These are phyloP conservation scores for Circinella umbellata DNA, from an alignment of 371 early-diverging fungal species.

Conservation along the genomic window DNA sequence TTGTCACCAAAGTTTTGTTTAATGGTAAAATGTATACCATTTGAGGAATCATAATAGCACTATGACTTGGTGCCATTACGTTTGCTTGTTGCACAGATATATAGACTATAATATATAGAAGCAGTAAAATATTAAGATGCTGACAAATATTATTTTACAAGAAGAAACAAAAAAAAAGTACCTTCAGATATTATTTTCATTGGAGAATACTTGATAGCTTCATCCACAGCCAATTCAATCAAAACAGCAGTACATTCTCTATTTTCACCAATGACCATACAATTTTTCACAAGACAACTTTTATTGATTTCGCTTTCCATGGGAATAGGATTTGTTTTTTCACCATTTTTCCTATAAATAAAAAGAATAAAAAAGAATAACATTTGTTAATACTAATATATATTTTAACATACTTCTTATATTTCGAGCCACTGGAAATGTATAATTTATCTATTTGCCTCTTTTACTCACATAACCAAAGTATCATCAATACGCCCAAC, in stretches of 20 bases:
- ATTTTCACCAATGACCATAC: constrained; percentile 30
- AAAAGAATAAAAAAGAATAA: not conserved
- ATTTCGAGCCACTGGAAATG: too few relatives aligned
- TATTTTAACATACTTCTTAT: too few relatives aligned
- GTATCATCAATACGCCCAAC: constrained; percentile 41
- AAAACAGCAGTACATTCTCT: constrained; percentile 33
- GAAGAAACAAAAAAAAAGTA: constrained; percentile 10
- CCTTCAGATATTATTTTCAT: constrained; percentile 14
- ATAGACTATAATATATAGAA: constrained; percentile 16
- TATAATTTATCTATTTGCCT: too few relatives aligned
- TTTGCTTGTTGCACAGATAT: constrained; percentile 37
- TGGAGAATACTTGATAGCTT: not conserved
- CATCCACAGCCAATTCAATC: constrained; percentile 17
- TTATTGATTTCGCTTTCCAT: constrained; percentile 33
- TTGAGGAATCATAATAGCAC: constrained; percentile 29
- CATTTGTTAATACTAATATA: not conserved
- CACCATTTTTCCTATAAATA: constrained; percentile 34
- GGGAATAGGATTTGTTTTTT: constrained; percentile 46
- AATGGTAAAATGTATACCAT: constrained; percentile 43
- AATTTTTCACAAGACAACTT: constrained; percentile 22
- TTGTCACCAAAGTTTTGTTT: constrained; percentile 18
- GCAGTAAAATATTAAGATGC: not conserved
- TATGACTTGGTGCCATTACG: constrained; percentile 32
- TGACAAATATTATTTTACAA: not conserved
- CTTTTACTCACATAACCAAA: constrained; percentile 23